Percentiles rank a stretch among this genome's conserved stretches.
These are phyloP conservation scores for Dissophora ornata DNA, from an alignment of 192 early-diverging fungal genomes.

Conservation along the genomic window DNA sequence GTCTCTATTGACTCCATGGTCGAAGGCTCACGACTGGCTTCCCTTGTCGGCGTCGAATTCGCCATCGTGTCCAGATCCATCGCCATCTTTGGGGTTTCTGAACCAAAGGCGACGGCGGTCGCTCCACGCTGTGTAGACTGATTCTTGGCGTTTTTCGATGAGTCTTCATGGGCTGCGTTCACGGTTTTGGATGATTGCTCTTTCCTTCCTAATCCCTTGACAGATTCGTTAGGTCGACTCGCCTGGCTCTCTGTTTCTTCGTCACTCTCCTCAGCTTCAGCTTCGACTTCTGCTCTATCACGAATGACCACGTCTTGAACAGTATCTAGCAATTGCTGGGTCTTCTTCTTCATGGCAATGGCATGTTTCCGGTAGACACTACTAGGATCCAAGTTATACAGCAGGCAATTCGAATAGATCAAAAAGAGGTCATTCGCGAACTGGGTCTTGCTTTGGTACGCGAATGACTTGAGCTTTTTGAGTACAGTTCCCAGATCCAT, in stretches of 20 bases:
- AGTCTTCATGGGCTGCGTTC: slow-evolving; percentile 12
- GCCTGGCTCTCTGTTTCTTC: slow-evolving; percentile 55
- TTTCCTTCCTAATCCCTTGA: slow-evolving; percentile 51
- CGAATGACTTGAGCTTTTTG: slow-evolving; percentile 83
- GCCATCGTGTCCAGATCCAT: slow-evolving; percentile 40
- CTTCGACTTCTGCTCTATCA: slow-evolving; percentile 64
- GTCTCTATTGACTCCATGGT: slow-evolving; percentile 35
- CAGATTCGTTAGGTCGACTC: slow-evolving; percentile 50
- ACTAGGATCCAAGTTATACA: slow-evolving; percentile 88
- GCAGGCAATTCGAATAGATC: slow-evolving; percentile 93
- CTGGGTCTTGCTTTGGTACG: slow-evolving; percentile 89
- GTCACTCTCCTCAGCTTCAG: slow-evolving; percentile 70
- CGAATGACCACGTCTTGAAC: slow-evolving; percentile 87
- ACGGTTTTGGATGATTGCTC: slow-evolving; percentile 34
- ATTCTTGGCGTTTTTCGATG: slow-evolving; percentile 9
- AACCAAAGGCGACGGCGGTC: slow-evolving; percentile 10
- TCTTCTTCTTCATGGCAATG: slow-evolving; percentile 81
- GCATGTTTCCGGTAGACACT: slow-evolving; percentile 89
- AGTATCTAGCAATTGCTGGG: slow-evolving; percentile 76
- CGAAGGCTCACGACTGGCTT: slow-evolving; percentile 33
- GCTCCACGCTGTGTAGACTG: slow-evolving; percentile 10
- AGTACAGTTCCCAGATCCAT: slow-evolving; percentile 96
- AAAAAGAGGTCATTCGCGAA: slow-evolving; percentile 90
- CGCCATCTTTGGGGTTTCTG: slow-evolving; percentile 42
- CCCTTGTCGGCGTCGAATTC: slow-evolving; percentile 24